Conservation (phyloP, 2,329 filamentous ascomycete species). For the Xylariaceae sp. region DNA sequence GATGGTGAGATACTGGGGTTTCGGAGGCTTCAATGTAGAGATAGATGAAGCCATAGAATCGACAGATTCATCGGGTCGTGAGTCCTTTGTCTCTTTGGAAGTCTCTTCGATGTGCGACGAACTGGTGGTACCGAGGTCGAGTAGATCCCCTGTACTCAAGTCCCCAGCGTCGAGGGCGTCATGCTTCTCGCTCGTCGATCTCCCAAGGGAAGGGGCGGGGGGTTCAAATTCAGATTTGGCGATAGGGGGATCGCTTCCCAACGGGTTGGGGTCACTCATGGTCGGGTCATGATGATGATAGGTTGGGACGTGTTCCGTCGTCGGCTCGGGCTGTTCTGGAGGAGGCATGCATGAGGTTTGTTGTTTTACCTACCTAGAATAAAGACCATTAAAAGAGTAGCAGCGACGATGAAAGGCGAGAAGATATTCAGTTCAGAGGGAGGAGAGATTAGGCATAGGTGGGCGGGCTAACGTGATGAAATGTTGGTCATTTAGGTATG, state of each 20-base stretch:
- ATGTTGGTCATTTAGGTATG: no score
- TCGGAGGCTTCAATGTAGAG: slow-evolving; percentile 46
- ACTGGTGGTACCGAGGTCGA: slow-evolving; percentile 3
- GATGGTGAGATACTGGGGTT: slow-evolving; percentile 45
- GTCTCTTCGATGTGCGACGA: not conserved
- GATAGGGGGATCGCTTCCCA: slow-evolving; percentile 17
- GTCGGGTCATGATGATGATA: slow-evolving; percentile 28
- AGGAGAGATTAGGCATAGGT: no score
- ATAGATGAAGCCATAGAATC: slow-evolving; percentile 43
- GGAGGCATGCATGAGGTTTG: slow-evolving; percentile 26
- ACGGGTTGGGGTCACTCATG: slow-evolving; percentile 28
- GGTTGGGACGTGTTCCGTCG: slow-evolving; percentile 15
- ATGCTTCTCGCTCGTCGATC: not conserved
- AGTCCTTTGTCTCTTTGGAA: not conserved
- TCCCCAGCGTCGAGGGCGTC: not conserved
- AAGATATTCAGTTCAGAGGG: no score
- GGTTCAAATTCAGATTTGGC: slow-evolving; percentile 12
- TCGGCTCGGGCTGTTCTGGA: slow-evolving; percentile 23
- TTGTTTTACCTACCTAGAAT: no score
- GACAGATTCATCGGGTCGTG: slow-evolving; percentile 3
- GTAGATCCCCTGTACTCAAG: no score
- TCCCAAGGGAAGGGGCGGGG: not conserved
- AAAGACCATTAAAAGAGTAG: no score
- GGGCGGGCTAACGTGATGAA: no score
- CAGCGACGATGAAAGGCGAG: no score